phyloP scores from a whole-genome alignment of 1,284 basidiomycete species.

The Tilletia indica region DNA sequence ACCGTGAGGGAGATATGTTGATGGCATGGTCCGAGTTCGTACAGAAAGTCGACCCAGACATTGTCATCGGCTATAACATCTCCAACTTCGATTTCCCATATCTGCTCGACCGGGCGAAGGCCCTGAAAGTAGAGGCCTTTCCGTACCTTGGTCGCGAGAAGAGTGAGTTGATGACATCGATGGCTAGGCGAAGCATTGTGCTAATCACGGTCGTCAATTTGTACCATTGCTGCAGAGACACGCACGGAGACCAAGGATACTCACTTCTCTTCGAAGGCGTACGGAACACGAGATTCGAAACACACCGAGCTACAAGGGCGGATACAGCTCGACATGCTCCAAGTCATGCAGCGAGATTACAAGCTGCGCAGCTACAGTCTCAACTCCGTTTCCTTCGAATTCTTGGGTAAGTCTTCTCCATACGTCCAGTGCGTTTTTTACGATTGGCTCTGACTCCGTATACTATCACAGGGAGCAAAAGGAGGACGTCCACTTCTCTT shows the following conservation, averaged over 20 bases:
- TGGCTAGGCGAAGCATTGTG: background rate
- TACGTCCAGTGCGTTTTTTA: background rate
- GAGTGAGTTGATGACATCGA: constrained; percentile 18
- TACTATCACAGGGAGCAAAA: constrained; percentile 44
- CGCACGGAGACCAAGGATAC: constrained; percentile 55
- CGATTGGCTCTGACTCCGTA: background rate
- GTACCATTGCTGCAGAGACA: constrained; percentile 19
- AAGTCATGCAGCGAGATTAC: constrained; percentile 56
- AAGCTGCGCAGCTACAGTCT: constrained; percentile 54
- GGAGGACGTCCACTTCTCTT: constrained; percentile 54
- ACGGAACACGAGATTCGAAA: constrained; percentile 55
- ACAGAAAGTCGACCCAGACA: constrained; percentile 51
- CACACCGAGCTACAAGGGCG: constrained; percentile 53
- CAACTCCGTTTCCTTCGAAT: constrained; percentile 55
- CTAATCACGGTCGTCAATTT: background rate
- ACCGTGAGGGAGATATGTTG: constrained; percentile 50
- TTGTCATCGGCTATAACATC: constrained; percentile 56
- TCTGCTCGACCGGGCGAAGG: constrained; percentile 53
- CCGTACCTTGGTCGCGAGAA: constrained; percentile 53
- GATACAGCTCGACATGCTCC: constrained; percentile 55
- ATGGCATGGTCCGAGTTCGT: constrained; percentile 53
- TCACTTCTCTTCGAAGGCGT: constrained; percentile 56
- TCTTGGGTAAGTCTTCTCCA: constrained; percentile 29
- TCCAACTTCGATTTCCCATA: constrained; percentile 56
- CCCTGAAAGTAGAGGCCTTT: constrained; percentile 49